Conservation (phyloP, 257 asterid species). For the Rubia yunnanensis region DNA sequence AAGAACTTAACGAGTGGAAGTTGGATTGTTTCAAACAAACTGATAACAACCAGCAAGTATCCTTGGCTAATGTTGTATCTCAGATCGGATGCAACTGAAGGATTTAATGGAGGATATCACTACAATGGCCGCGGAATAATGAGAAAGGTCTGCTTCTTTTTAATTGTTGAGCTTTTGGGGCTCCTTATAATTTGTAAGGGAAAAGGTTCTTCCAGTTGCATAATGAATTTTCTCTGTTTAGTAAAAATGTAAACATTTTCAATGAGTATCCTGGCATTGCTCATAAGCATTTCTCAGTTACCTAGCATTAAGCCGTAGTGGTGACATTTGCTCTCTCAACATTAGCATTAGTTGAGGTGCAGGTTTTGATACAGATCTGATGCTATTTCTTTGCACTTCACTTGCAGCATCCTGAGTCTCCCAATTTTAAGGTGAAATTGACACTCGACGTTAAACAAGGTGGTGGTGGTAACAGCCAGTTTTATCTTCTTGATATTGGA, state of each 20-base stretch:
- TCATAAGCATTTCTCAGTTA: neutral
- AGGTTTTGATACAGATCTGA: neutral
- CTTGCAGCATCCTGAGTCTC: slow-evolving; percentile 61
- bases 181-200: neutral
- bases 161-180: neutral
- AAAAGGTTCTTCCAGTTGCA: neutral
- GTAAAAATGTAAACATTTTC: neutral
- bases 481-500: slow-evolving; percentile 71
- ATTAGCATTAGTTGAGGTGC: neutral
- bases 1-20: slow-evolving; percentile 55
- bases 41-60: slow-evolving; percentile 63
- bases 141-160: slow-evolving; percentile 36
- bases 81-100: slow-evolving; percentile 65
- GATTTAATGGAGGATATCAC: slow-evolving; percentile 81
- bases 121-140: slow-evolving; percentile 69
- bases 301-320: neutral
- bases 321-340: neutral
- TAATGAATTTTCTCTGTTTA: neutral
- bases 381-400: neutral
- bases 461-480: slow-evolving; percentile 77
- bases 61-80: slow-evolving; percentile 89
- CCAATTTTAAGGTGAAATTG: slow-evolving; percentile 69
- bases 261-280: neutral
- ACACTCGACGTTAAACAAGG: slow-evolving; percentile 60
- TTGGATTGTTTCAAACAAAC: slow-evolving; percentile 56